Percentiles rank a stretch among this genome's conserved stretches.
These are phyloP conservation scores for Globisporangium uncinulatum DNA, from an alignment of 352 stramenopile species.

Conservation along the genomic window DNA sequence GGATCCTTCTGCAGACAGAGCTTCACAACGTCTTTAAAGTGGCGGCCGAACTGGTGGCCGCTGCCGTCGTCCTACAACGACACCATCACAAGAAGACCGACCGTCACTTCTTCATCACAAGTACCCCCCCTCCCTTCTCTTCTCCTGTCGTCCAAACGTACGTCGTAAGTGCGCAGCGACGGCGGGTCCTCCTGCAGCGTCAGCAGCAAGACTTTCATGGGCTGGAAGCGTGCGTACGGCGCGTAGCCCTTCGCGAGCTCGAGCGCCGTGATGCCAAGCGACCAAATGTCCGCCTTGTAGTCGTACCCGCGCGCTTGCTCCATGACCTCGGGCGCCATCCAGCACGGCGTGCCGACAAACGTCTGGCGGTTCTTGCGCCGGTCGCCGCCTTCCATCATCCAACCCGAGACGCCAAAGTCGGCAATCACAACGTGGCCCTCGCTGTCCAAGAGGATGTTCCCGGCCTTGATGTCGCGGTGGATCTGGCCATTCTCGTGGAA, in stretches of 20 bases:
- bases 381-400: constrained; percentile 95
- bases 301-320: constrained; percentile 88
- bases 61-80: constrained; percentile 67
- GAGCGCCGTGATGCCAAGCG: constrained; percentile 97
- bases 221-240: constrained; percentile 96
- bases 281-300: constrained; percentile 99
- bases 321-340: constrained; percentile 94
- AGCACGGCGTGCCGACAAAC: constrained; percentile 98
- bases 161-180: constrained; percentile 85
- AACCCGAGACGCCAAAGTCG: constrained; percentile 98
- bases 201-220: constrained; percentile 97
- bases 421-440: constrained; percentile 95
- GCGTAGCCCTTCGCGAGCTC: constrained; percentile 98
- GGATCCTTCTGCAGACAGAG: constrained; percentile 87
- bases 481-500: constrained; percentile 99
- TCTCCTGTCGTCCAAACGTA: constrained; percentile 20
- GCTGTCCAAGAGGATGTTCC: constrained; percentile 95
- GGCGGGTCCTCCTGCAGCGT: constrained; percentile 97
- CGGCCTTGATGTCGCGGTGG: constrained; percentile 98
- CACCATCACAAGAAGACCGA: not conserved
- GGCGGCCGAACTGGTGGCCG: constrained; percentile 73
- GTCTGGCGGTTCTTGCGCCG: constrained; percentile 94
- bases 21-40: constrained; percentile 89
- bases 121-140: not conserved
- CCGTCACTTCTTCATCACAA: not conserved